These are phyloP conservation scores for Fusarium sp. DNA, from an alignment of 2,329 filamentous ascomycete species.

Conservation along the genomic window DNA sequence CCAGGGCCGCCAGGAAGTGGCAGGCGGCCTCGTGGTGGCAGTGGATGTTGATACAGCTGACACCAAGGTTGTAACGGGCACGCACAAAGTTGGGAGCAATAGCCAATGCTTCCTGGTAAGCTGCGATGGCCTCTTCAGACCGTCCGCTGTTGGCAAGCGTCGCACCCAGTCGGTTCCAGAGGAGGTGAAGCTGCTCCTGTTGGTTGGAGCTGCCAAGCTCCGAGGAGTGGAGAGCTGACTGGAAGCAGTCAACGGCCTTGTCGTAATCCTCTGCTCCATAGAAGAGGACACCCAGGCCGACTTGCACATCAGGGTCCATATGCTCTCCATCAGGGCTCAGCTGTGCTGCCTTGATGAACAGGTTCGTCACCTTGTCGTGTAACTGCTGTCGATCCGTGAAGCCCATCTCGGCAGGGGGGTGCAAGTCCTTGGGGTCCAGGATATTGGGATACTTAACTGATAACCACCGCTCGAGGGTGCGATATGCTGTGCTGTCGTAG, in stretches of 20 bases:
- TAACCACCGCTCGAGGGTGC: conserved; percentile 95
- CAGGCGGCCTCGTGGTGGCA: conserved; percentile 94
- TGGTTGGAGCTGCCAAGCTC: conserved; percentile 88
- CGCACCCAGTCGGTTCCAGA: conserved; percentile 97
- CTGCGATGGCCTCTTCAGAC: conserved; percentile 94
- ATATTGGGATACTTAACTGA: conserved; percentile 93
- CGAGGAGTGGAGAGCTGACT: conserved; percentile 85
- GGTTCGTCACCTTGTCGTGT: conserved; percentile 88
- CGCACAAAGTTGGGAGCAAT: conserved; percentile 97
- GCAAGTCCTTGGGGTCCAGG: conserved; percentile 77
- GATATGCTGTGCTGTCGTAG: conserved; percentile 96
- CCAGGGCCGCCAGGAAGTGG: conserved; percentile 89
- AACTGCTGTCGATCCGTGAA: conserved; percentile 93
- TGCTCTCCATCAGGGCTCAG: conserved; percentile 91
- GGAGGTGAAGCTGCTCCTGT: conserved; percentile 86
- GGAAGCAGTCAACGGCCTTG: conserved; percentile 99
- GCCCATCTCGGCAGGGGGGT: conserved; percentile 83
- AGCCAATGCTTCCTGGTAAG: conserved; percentile 91
- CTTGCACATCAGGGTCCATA: conserved; percentile 99
- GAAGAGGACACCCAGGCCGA: conserved; percentile 95
- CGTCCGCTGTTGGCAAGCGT: conserved; percentile 95
- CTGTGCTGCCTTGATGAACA: conserved; percentile 93
- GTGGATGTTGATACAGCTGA: conserved; percentile 96
- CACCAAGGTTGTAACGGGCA: conserved; percentile 95
- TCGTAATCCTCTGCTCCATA: conserved; percentile 98